Conservation (phyloP, 2,329 filamentous ascomycete species). For the Hypomyces rosellus region DNA sequence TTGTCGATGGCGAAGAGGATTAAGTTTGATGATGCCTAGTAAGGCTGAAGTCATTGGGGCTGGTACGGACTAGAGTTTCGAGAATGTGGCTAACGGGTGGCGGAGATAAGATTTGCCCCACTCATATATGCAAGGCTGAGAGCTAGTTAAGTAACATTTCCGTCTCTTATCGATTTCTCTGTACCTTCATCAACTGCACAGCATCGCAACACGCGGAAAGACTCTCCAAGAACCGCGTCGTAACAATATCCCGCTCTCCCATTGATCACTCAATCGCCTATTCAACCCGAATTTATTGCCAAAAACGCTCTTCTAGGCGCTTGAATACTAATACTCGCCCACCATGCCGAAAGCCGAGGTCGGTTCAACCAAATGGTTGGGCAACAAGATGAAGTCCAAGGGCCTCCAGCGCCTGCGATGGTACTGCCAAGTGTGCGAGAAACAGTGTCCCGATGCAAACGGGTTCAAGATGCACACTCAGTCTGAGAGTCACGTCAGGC, state of each 20-base stretch:
- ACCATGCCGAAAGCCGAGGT: slow-evolving; percentile 89
- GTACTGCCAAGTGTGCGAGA: slow-evolving; percentile 81
- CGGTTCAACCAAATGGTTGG: slow-evolving; percentile 82
- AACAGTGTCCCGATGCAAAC: slow-evolving; percentile 67
- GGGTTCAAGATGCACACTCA: slow-evolving; percentile 86
- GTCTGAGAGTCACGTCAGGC: slow-evolving; percentile 80
- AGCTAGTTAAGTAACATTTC: neutral
- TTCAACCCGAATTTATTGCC: no score
- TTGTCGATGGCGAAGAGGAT: neutral
- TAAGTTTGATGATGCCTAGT: slow-evolving; percentile 2
- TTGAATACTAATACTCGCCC: slow-evolving; percentile 17
- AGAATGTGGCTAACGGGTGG: slow-evolving; percentile 2
- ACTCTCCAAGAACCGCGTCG: neutral
- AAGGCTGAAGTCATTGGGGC: slow-evolving; percentile 3
- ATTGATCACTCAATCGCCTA: no score
- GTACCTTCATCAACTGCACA: no score
- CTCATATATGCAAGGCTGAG: slow-evolving; percentile 11
- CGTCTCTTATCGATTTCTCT: no score
- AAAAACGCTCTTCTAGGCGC: neutral
- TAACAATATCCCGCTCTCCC: neutral
- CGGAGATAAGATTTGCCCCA: slow-evolving; percentile 12
- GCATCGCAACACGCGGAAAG: no score
- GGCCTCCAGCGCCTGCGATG: slow-evolving; percentile 75
- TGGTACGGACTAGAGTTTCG: neutral
- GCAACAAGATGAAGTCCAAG: slow-evolving; percentile 84